Percentiles rank a stretch among this genome's conserved stretches.
Evolutionary conservation across 2,329 filamentous ascomycete genomes (phyloP).

Genomic region (Cladophialophora psammophila): DNA sequence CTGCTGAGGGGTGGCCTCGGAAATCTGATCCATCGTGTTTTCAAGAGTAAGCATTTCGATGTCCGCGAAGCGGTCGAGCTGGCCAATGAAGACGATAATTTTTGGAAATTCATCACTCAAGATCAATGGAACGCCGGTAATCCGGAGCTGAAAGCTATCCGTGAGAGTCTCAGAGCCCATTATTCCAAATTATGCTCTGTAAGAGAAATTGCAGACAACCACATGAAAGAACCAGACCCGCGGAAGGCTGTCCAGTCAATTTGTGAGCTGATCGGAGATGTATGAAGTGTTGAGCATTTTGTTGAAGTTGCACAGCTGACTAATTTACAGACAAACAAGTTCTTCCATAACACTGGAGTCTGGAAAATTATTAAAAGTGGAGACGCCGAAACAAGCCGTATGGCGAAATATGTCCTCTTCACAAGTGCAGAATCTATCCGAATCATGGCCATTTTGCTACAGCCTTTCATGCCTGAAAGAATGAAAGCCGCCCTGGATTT

Average conservation of each 20-base stretch:
- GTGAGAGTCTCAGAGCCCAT: slow-evolving; percentile 13
- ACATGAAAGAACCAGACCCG: slow-evolving; percentile 59
- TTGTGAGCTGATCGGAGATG: slow-evolving; percentile 68
- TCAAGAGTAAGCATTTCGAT: slow-evolving; percentile 73
- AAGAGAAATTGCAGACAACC: slow-evolving; percentile 22
- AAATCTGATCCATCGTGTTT: slow-evolving; percentile 77
- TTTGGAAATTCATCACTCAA: slow-evolving; percentile 38
- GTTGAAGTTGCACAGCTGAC: slow-evolving; percentile 18
- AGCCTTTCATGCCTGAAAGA: slow-evolving; percentile 89
- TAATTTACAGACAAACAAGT: slow-evolving; percentile 67
- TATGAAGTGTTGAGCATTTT: slow-evolving; percentile 46
- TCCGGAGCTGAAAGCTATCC: slow-evolving; percentile 45
- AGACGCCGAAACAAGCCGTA: slow-evolving; percentile 44
- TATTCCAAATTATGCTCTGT: slow-evolving; percentile 16
- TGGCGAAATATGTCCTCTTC: slow-evolving; percentile 70
- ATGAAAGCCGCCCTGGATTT: slow-evolving; percentile 75
- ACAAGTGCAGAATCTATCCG: slow-evolving; percentile 77
- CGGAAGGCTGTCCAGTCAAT: slow-evolving; percentile 70
- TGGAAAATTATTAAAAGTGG: slow-evolving; percentile 65
- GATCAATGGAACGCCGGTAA: slow-evolving; percentile 44
- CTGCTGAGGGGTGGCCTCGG: slow-evolving; percentile 78
- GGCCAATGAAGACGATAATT: slow-evolving; percentile 40
- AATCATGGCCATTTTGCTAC: slow-evolving; percentile 81
- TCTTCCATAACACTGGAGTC: slow-evolving; percentile 69
- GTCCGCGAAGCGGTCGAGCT: slow-evolving; percentile 65